Conservation (phyloP, 495 filamentous ascomycete species). For the Lasiosphaeris hirsuta region DNA sequence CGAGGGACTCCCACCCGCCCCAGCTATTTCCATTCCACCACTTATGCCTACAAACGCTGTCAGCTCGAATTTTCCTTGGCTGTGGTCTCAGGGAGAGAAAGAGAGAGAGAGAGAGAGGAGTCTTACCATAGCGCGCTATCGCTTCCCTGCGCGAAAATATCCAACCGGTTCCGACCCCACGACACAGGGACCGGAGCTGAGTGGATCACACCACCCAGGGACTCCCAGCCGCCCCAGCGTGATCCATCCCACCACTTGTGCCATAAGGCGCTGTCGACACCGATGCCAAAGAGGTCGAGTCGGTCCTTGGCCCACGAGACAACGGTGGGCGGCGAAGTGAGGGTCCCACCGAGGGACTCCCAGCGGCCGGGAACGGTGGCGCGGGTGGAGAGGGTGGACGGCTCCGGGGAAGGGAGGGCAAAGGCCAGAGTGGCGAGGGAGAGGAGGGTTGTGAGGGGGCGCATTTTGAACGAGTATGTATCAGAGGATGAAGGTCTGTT, state of each 20-base stretch:
- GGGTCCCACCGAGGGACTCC: constrained; percentile 11
- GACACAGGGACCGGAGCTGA: constrained; percentile 19
- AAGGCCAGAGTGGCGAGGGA: no score
- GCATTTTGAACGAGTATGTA: no score
- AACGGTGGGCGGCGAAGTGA: constrained; percentile 3
- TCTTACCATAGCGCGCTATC: constrained; percentile 6
- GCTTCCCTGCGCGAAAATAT: constrained; percentile 29
- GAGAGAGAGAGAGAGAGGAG: no score
- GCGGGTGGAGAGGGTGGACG: neutral
- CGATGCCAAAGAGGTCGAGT: constrained; percentile 8
- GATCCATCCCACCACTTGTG: constrained; percentile 16
- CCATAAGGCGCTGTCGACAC: constrained; percentile 5
- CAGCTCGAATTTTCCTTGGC: no score
- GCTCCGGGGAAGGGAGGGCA: neutral
- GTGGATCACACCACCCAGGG: constrained; percentile 23
- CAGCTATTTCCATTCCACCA: no score
- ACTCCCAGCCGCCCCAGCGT: constrained; percentile 26
- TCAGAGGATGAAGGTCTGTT: no score
- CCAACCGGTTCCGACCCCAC: constrained; percentile 25
- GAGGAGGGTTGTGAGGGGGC: no score
- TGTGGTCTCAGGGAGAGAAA: no score
- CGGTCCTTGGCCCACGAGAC: constrained; percentile 11
- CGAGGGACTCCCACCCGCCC: no score
- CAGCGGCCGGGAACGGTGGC: constrained; percentile 8
- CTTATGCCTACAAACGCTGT: no score